Evolutionary conservation across 2,329 filamentous ascomycete genomes (phyloP).

Genomic region (Penicillium sp.): DNA sequence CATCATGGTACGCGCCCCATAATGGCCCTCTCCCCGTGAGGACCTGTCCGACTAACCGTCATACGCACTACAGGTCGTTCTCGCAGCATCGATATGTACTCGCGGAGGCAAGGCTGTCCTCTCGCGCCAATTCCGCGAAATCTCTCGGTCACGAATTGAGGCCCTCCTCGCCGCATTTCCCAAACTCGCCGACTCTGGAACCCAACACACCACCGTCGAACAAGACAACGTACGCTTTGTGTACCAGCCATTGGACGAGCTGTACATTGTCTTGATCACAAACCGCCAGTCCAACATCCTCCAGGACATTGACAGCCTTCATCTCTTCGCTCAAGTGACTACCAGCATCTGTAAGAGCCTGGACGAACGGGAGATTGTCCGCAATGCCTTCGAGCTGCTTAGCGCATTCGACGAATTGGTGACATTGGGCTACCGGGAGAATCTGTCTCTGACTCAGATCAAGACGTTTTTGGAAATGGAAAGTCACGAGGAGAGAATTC

Average conservation of each 20-base stretch:
- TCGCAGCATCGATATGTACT: constrained; percentile 98
- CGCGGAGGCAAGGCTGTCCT: constrained; percentile 97
- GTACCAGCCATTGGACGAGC: constrained; percentile 96
- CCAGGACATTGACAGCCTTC: constrained; percentile 97
- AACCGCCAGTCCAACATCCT: constrained; percentile 99
- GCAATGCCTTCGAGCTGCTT: constrained; percentile 92
- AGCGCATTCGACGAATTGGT: constrained; percentile 97
- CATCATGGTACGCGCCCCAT: constrained; percentile 29
- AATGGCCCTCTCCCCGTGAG: neutral
- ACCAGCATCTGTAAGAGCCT: constrained; percentile 93
- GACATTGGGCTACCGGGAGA: constrained; percentile 92
- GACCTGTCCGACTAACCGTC: constrained; percentile 1
- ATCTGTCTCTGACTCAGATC: constrained; percentile 93
- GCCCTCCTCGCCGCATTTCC: constrained; percentile 94
- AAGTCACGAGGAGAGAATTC: constrained; percentile 96
- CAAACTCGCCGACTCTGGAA: constrained; percentile 92
- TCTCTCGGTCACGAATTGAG: constrained; percentile 94
- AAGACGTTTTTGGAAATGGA: constrained; percentile 99
- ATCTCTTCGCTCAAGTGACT: constrained; percentile 96
- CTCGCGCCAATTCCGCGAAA: constrained; percentile 95
- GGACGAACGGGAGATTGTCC: constrained; percentile 91
- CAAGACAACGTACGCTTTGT: constrained; percentile 99
- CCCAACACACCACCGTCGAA: constrained; percentile 96
- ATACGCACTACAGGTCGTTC: constrained; percentile 72
- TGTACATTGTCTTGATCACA: constrained; percentile 99